These are phyloP conservation scores for Panicum hallii DNA, from an alignment of 202 grass and related monocot species.

Conservation along the genomic window DNA sequence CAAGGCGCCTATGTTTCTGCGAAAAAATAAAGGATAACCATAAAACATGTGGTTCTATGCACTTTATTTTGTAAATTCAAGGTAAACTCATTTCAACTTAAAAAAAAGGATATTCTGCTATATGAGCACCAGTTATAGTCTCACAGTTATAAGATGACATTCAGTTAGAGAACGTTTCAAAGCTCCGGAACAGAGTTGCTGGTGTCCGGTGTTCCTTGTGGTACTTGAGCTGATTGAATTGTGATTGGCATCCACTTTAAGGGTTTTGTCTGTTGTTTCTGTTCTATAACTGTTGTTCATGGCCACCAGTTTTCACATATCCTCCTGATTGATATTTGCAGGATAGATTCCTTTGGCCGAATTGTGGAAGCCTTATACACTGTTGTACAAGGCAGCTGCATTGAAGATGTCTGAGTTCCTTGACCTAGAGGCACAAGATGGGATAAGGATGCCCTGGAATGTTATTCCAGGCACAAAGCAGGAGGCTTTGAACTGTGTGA, in stretches of 20 bases:
- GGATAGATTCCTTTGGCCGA: not conserved
- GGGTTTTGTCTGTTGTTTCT: not conserved
- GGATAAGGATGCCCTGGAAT: constrained; percentile 96
- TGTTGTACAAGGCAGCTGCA: constrained; percentile 38
- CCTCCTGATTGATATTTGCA: constrained; percentile 42
- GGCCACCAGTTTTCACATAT: not conserved
- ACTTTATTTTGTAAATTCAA: constrained; percentile 1
- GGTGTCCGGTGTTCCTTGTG: not conserved
- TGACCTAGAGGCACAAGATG: constrained; percentile 78
- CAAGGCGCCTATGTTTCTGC: not conserved
- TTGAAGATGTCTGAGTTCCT: constrained; percentile 83
- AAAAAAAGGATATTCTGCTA: not conserved
- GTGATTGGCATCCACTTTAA: not conserved
- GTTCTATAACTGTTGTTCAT: not conserved
- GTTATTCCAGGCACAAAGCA: constrained; percentile 81
- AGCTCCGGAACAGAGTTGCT: not conserved
- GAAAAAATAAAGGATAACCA: not conserved
- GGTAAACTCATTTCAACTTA: not conserved
- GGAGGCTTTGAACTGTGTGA: constrained; percentile 63
- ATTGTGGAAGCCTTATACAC: constrained; percentile 26
- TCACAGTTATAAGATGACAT: not conserved
- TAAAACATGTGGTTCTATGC: not conserved
- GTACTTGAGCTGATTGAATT: constrained; percentile 30
- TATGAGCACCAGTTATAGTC: not conserved
- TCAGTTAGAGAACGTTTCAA: not conserved